These are phyloP conservation scores for Ceratocystis ficicola DNA, from an alignment of 2,329 filamentous ascomycete genomes.

Conservation along the genomic window DNA sequence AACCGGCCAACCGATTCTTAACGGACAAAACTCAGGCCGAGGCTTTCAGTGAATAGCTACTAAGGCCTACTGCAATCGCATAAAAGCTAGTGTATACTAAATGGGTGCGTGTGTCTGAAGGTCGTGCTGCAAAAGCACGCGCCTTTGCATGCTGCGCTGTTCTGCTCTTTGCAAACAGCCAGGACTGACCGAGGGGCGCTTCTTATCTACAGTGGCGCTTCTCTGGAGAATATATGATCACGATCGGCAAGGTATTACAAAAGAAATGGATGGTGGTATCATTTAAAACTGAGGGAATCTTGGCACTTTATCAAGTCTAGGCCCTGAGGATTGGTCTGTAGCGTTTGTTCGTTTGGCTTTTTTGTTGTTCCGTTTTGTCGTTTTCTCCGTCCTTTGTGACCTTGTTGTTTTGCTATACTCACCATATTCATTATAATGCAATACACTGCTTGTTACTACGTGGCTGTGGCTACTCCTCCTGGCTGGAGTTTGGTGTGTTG, in stretches of 20 bases:
- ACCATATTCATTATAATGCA: neutral
- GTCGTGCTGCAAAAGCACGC: no score
- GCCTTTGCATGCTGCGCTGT: neutral
- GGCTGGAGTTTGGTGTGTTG: neutral
- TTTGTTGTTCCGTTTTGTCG: neutral
- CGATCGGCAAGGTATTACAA: slow-evolving; percentile 11
- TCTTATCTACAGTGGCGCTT: neutral
- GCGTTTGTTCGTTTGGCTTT: slow-evolving; percentile 11
- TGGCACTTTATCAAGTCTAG: slow-evolving; percentile 18
- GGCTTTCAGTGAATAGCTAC: slow-evolving; percentile 6
- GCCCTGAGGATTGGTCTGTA: slow-evolving; percentile 17
- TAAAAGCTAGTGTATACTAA: neutral
- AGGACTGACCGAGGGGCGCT: neutral
- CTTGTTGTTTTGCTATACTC: neutral
- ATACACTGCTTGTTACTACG: neutral
- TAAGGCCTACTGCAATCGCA: neutral
- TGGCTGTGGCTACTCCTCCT: neutral
- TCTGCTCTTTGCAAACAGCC: neutral
- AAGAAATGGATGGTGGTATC: slow-evolving; percentile 14
- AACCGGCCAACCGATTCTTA: slow-evolving; percentile 18
- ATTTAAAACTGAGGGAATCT: slow-evolving; percentile 13
- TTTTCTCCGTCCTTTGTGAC: neutral
- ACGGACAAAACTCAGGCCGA: slow-evolving; percentile 16
- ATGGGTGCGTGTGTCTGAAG: neutral
- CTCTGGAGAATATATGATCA: slow-evolving; percentile 13